These are phyloP conservation scores for Fusarium coicis DNA, from an alignment of 2,329 filamentous ascomycete species.

Conservation along the genomic window DNA sequence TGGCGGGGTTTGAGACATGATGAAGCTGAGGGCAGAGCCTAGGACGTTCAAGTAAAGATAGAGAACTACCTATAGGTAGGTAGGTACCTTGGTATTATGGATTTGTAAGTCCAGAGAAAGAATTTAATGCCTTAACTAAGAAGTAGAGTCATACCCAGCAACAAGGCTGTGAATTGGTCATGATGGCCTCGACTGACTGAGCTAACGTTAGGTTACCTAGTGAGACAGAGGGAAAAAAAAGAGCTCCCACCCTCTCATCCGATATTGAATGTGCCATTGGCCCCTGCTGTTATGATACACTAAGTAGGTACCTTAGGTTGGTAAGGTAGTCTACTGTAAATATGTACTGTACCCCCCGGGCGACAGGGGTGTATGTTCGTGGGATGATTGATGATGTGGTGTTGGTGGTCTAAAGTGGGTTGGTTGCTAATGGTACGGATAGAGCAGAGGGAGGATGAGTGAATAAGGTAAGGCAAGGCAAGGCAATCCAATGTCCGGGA, in stretches of 20 bases:
- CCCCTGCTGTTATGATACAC: constrained; percentile 4
- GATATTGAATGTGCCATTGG: constrained; percentile 20
- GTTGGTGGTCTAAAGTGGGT: constrained; percentile 22
- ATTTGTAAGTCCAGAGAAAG: constrained; percentile 3
- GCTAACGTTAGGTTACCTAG: not conserved
- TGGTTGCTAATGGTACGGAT: constrained; percentile 1
- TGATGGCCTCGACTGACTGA: constrained; percentile 1
- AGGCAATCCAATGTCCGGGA: constrained; percentile 37
- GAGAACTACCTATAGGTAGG: not conserved
- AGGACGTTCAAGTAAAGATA: too few relatives aligned
- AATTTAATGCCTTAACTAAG: not conserved
- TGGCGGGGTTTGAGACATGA: constrained; percentile 21
- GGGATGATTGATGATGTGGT: constrained; percentile 39
- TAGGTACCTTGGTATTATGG: not conserved
- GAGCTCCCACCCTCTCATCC: constrained; percentile 34
- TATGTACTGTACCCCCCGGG: not conserved
- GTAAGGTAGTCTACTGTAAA: not conserved
- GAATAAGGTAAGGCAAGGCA: not conserved
- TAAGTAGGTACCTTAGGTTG: not conserved
- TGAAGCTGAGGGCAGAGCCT: not conserved
- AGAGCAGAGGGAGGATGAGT: not conserved
- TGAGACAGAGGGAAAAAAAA: not conserved
- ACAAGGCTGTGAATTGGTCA: constrained; percentile 13
- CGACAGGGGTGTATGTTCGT: constrained; percentile 21
- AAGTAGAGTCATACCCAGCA: not conserved